These are phyloP conservation scores for Apiospora phragmitis DNA, from an alignment of 2,329 filamentous ascomycete species.

Conservation along the genomic window DNA sequence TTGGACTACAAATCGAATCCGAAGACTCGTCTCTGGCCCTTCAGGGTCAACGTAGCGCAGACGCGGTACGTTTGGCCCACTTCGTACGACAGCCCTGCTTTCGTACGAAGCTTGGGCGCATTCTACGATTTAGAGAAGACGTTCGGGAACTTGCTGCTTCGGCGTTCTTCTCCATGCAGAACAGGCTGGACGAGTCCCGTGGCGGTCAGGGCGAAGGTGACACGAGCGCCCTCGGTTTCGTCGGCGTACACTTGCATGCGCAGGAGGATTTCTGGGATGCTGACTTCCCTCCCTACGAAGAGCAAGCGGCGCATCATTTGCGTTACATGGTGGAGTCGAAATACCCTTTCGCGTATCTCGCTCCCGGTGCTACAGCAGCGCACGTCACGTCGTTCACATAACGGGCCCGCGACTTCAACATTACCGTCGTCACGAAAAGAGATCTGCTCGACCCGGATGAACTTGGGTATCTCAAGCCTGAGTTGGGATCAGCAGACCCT, in stretches of 20 bases:
- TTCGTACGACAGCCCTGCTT: slow-evolving; percentile 26
- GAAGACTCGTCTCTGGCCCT: slow-evolving; percentile 29
- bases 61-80: slow-evolving; percentile 34
- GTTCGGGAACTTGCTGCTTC: slow-evolving; percentile 34
- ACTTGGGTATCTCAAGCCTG: slow-evolving; percentile 29
- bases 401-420: slow-evolving; percentile 35
- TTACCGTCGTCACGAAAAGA: slow-evolving; percentile 43
- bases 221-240: slow-evolving; percentile 29
- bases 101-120: slow-evolving; percentile 36
- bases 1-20: slow-evolving; percentile 29
- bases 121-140: slow-evolving; percentile 38
- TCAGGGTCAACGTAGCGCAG: slow-evolving; percentile 33
- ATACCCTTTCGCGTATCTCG: slow-evolving; percentile 41
- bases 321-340: slow-evolving; percentile 28
- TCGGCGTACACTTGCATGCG: slow-evolving; percentile 38
- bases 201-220: slow-evolving; percentile 5
- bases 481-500: slow-evolving; percentile 50
- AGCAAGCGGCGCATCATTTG: slow-evolving; percentile 32
- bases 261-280: slow-evolving; percentile 30
- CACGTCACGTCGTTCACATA: slow-evolving; percentile 37
- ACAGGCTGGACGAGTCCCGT: slow-evolving; percentile 24
- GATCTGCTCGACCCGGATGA: slow-evolving; percentile 42
- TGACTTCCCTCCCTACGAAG: slow-evolving; percentile 31
- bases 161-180: slow-evolving; percentile 34
- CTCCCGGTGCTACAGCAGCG: slow-evolving; percentile 38